Evolutionary conservation across 176 grass and related monocot species (phyloP).

Genomic region (Eragrostis curvula): DNA sequence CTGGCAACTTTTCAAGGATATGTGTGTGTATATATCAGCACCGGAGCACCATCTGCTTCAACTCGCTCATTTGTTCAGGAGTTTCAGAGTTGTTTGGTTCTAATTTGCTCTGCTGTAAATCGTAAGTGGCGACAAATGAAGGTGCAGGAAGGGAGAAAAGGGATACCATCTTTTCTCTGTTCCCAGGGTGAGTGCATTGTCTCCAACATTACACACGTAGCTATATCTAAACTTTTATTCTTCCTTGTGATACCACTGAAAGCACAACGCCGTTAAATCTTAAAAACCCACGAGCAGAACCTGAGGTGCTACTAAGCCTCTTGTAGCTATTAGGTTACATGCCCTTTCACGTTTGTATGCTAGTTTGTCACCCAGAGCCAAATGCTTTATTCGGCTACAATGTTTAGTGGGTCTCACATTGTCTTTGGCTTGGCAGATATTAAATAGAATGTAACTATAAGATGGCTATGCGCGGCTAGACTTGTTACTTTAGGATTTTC

Average conservation of each 20-base stretch:
- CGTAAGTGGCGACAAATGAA: conserved; percentile 41
- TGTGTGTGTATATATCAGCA: conserved; percentile 31
- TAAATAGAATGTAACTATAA: conserved; percentile 10
- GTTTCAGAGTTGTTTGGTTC: conserved; percentile 14
- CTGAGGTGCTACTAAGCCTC: too few relatives aligned
- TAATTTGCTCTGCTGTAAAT: conserved; percentile 14
- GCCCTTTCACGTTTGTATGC: background rate
- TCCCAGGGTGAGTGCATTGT: conserved; percentile 67
- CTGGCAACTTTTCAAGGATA: background rate
- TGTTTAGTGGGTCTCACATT: conserved; percentile 5
- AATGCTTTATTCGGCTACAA: conserved; percentile 29
- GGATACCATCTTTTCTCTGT: conserved; percentile 61
- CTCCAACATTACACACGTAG: conserved; percentile 74
- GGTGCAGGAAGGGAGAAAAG: conserved; percentile 66
- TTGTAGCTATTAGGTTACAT: too few relatives aligned
- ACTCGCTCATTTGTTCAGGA: background rate
- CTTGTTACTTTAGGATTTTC: too few relatives aligned
- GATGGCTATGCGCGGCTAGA: too few relatives aligned
- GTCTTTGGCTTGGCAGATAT: conserved; percentile 19
- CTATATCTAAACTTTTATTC: conserved; percentile 8
- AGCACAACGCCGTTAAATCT: too few relatives aligned
- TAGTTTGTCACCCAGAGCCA: conserved; percentile 7
- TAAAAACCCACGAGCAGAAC: too few relatives aligned
- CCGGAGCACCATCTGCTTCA: background rate
- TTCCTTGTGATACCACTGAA: conserved; percentile 7